These are phyloP conservation scores for Hericium alpestre DNA, from an alignment of 768 basidiomycete genomes.

Conservation along the genomic window DNA sequence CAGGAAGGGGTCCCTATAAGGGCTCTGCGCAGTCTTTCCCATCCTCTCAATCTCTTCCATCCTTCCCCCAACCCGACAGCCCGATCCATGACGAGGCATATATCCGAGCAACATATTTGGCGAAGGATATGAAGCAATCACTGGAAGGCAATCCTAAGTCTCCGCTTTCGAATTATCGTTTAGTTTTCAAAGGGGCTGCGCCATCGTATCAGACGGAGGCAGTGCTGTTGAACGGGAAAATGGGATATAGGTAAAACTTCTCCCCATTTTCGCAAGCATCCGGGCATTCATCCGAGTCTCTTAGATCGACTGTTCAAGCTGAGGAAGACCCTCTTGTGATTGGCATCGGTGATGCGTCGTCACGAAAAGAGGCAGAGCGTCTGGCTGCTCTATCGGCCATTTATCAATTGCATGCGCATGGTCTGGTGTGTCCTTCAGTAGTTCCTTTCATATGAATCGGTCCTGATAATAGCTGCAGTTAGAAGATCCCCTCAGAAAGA, in stretches of 20 bases:
- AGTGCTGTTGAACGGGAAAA: conserved; percentile 20
- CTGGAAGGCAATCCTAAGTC: conserved; percentile 41
- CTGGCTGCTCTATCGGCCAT: conserved; percentile 69
- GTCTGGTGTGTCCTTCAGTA: conserved; percentile 42
- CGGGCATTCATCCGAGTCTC: not conserved
- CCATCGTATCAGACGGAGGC: conserved; percentile 21
- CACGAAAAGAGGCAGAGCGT: conserved; percentile 56
- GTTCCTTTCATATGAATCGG: not conserved
- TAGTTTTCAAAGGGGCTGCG: conserved; percentile 8
- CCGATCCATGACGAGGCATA: conserved; percentile 27
- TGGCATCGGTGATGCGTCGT: conserved; percentile 51
- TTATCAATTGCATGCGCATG: conserved; percentile 53
- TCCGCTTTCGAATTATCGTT: conserved; percentile 33
- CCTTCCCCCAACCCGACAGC: conserved; percentile 5
- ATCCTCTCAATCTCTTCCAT: not conserved
- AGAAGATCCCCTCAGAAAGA: not conserved
- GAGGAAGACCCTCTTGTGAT: conserved; percentile 25
- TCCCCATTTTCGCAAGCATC: not conserved
- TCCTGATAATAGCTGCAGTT: not conserved
- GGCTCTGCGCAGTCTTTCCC: not conserved
- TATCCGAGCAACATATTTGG: conserved; percentile 20
- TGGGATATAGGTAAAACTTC: conserved; percentile 35
- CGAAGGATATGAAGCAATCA: conserved; percentile 19
- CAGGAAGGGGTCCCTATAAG: not conserved
- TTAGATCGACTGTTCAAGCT: conserved; percentile 9